A percentile compares a stretch with the other conserved stretches of the same genome.
phyloP scores from a whole-genome alignment of 73 alveolate genomes.

The Paramecium pentaurelia region DNA sequence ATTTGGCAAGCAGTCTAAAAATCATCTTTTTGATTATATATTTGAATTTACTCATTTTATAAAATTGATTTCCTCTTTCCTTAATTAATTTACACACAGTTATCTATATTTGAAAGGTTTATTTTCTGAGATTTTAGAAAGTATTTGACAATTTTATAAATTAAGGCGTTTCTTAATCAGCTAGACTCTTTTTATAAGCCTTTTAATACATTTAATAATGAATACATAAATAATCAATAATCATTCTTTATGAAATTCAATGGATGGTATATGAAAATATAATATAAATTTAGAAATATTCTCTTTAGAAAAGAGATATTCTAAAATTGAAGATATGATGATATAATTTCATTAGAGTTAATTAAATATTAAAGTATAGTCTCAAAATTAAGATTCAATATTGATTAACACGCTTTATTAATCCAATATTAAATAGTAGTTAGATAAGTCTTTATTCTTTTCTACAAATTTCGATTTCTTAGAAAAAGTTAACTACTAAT shows the following conservation, averaged over 20 bases:
- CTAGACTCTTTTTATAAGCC: neutral
- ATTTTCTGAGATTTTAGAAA: neutral
- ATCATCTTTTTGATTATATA: neutral
- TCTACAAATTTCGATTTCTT: neutral
- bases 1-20: neutral
- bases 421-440: neutral
- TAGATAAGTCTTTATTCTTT: neutral
- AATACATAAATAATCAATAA: neutral
- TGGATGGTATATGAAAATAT: too few relatives aligned
- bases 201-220: neutral
- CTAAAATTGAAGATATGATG: neutral
- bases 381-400: neutral
- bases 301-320: neutral
- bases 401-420: constrained; percentile 2
- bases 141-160: neutral
- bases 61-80: neutral
- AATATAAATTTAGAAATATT: too few relatives aligned
- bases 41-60: neutral
- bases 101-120: neutral
- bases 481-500: neutral
- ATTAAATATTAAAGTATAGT: neutral
- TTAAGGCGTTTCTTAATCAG: neutral
- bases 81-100: neutral
- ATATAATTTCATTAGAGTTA: neutral
- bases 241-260: neutral